Conservation (phyloP, 2,329 filamentous ascomycete species). For the Berkeleyomyces basicola region DNA sequence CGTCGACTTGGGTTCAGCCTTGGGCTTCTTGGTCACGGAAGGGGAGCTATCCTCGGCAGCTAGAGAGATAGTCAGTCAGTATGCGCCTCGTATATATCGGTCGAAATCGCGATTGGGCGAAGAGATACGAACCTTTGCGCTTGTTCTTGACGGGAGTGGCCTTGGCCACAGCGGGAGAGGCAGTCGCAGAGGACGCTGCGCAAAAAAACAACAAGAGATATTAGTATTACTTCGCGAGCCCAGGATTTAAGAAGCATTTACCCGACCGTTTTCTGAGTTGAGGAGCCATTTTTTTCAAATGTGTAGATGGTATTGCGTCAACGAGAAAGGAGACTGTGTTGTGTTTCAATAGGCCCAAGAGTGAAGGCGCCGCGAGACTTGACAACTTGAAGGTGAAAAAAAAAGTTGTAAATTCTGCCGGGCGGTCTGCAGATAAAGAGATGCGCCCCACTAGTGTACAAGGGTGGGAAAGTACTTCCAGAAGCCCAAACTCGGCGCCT, state of each 20-base stretch:
- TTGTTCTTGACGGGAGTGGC: conserved; percentile 16
- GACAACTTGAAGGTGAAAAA: conserved; percentile 13
- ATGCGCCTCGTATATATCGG: background rate
- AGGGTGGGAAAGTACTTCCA: background rate
- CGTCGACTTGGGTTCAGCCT: conserved; percentile 24
- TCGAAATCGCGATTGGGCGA: background rate
- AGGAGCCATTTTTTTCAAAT: conserved; percentile 26
- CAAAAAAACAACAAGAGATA: background rate
- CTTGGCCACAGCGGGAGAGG: conserved; percentile 11
- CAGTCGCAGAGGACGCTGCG: background rate
- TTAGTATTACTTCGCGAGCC: background rate
- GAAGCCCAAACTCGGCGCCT: background rate
- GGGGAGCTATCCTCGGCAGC: conserved; percentile 30
- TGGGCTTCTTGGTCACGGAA: conserved; percentile 29
- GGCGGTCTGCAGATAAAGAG: conserved; percentile 8
- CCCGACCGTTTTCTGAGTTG: conserved; percentile 26
- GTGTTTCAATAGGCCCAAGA: background rate
- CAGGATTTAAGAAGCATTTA: conserved; percentile 15
- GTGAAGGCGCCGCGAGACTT: background rate
- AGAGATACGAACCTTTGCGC: conserved; percentile 22
- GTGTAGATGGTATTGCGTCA: conserved; percentile 13
- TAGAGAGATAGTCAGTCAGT: conserved; percentile 15
- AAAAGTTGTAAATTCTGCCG: conserved; percentile 25
- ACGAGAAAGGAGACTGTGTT: conserved; percentile 8
- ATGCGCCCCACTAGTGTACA: conserved; percentile 4